Evolutionary conservation across 148 eudicot genomes (phyloP), one percentile per base, ranked within the genome.

Genomic region (Vaccinium myrtillus): DNA sequence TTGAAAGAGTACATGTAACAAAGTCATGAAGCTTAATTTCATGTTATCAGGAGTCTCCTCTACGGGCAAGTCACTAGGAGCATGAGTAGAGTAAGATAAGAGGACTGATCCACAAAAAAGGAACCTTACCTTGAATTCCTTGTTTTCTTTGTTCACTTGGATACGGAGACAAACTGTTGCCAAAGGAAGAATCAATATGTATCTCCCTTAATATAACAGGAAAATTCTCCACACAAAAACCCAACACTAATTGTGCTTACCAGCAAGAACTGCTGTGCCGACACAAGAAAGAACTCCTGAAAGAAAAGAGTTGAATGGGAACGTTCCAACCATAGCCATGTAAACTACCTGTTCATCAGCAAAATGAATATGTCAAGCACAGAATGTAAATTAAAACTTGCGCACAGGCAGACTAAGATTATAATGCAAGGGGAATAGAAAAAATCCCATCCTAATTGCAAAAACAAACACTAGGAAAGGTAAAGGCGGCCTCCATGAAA

Each of bases 201-300:
- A 16, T 81, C n/a, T 36, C 48, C 58, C 5, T 32, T 46, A 1
- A 74, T 65, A 53, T 19, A 75, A 51, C n/a, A 75, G 19, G 50
- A 77, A 46, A 8, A 56, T 23, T 65, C 18, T 12, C 53, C 11
- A 77, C 21, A 83, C 32, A 15, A 13, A 58, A 13, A 48, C 14
- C 39, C 15, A 87, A 43, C 81, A 56, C 19, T 63, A 77, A 67
- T 58, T 75, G 43, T 30, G 80, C 99, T 87, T 91, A 97, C 99
- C 99, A 87, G 98, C 99, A 85, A 97, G 98, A 81, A 97, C 99
- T 65, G 98, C 99, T 78, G 99, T 97, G 6, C 99, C 99, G 4
- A 92, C 90, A 88, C 98, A 97, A 54, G 99, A 97, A 89, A 97
- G 99, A 51, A 97, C 93, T 58, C 99, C 98, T 21, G 99, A 97